Conservation (phyloP, 2,329 filamentous ascomycete genomes). For the Hypoxylon sp. region DNA sequence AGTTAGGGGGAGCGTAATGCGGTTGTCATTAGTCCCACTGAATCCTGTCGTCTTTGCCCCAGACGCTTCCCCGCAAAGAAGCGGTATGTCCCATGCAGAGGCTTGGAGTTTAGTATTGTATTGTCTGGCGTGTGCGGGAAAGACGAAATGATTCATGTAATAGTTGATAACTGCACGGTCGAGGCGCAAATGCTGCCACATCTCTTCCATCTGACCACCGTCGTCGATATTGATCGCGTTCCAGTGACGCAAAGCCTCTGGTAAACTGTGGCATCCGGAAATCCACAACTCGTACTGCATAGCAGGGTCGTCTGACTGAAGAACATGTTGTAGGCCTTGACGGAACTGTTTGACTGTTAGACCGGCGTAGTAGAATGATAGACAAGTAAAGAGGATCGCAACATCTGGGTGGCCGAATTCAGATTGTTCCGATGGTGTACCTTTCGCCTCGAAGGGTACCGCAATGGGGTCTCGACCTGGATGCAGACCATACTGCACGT, state of each 20-base stretch:
- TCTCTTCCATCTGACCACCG: slow-evolving; percentile 60
- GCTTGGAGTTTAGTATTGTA: slow-evolving; percentile 74
- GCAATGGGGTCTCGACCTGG: slow-evolving; percentile 70
- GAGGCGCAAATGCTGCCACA: slow-evolving; percentile 66
- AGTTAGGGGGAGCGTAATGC: slow-evolving; percentile 70
- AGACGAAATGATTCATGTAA: slow-evolving; percentile 74
- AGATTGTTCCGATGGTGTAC: slow-evolving; percentile 70
- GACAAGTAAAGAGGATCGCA: slow-evolving; percentile 73
- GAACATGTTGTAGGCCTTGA: slow-evolving; percentile 64
- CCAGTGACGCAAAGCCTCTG: slow-evolving; percentile 64
- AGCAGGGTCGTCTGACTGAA: slow-evolving; percentile 69
- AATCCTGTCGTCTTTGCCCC: slow-evolving; percentile 73
- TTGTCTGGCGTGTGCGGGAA: slow-evolving; percentile 74
- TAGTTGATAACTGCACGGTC: slow-evolving; percentile 68
- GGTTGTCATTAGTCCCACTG: slow-evolving; percentile 79
- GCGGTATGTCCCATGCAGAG: slow-evolving; percentile 77
- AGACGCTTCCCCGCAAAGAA: slow-evolving; percentile 52
- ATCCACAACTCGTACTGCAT: slow-evolving; percentile 68
- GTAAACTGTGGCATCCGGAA: slow-evolving; percentile 56
- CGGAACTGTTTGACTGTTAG: slow-evolving; percentile 64
- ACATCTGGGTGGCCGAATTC: slow-evolving; percentile 80
- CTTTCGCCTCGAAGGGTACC: slow-evolving; percentile 77
- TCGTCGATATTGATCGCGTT: slow-evolving; percentile 73
- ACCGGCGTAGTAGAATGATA: slow-evolving; percentile 77
- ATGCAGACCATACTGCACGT: slow-evolving; percentile 75